Base-by-base conservation (phyloP, 2,329 filamentous ascomycete species). In the Dactylellina drechsleri region DNA sequence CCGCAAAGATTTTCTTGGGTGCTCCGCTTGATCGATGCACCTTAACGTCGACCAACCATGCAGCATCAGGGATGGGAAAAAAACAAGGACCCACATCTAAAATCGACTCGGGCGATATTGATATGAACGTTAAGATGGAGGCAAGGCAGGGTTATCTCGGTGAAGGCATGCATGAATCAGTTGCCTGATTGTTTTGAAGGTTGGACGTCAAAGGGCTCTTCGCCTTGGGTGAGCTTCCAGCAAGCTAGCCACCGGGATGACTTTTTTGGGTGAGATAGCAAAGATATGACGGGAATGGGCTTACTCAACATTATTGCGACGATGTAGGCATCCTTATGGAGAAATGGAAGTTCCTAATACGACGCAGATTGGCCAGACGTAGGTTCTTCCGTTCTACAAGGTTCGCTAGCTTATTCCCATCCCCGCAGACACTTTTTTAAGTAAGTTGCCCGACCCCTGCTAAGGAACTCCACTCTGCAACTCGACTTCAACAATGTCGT, bases 21-120 rank as follows among this genome's bases (percentile, higher is more conserved):
- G 31, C 31, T 36, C 31, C 31, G 10, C 31, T 36, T 36, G 6
- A 10, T 36, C n/a, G 47, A 28, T 49, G 31, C 31, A 18, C 23
- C 20, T 54, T 66, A 56, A 68, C 65, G 65, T 68, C 65, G 61
- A 61, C 49, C 54, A 68, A 56, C 31, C 65, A 59, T 23, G 20
- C 47, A 23, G 8, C 47, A 36, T 10, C 31, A 36, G 31, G 31
- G 31, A 36, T 36, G 31, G 1, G 31, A 36, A 10, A 28, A 28
- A 36, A 50, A 6, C 40, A 16, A 13, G 13, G 65, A 56, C 56
- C 65, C 65, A 67, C 65, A 53, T 26, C 28, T 41, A 13, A 36
- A 36, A 36, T 36, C 31, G 10, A 13, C 49, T 47, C 61, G 36
- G 36, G 50, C 61, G 20, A 65, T 40, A 13, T n/a, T 23, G n/a